These are phyloP conservation scores for Pilobolus umbonatus DNA, from an alignment of 192 early-diverging fungal genomes.

Conservation along the genomic window DNA sequence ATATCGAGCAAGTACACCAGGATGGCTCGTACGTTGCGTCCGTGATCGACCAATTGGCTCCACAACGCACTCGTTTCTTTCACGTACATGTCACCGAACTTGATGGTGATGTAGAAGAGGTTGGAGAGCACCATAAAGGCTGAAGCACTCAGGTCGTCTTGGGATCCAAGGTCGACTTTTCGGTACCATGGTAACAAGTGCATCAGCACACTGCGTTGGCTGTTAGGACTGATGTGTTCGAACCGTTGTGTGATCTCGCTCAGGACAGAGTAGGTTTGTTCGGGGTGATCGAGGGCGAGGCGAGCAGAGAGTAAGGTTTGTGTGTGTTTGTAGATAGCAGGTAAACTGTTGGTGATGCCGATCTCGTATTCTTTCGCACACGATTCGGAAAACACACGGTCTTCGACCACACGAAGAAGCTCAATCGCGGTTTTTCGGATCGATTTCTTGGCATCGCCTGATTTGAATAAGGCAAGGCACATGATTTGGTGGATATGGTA, in stretches of 20 bases:
- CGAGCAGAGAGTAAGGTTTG: slow-evolving; percentile 66
- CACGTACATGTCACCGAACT: slow-evolving; percentile 72
- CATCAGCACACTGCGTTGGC: slow-evolving; percentile 64
- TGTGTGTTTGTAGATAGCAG: slow-evolving; percentile 75
- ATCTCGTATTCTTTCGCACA: slow-evolving; percentile 63
- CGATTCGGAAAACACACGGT: slow-evolving; percentile 52
- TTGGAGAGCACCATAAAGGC: slow-evolving; percentile 65
- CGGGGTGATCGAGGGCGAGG: slow-evolving; percentile 58
- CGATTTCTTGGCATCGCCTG: slow-evolving; percentile 63
- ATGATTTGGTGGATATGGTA: slow-evolving; percentile 56
- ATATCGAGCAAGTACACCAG: slow-evolving; percentile 70
- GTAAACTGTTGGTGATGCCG: slow-evolving; percentile 64
- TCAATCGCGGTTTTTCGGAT: slow-evolving; percentile 68
- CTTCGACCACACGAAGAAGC: slow-evolving; percentile 67
- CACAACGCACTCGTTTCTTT: slow-evolving; percentile 75
- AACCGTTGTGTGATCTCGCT: slow-evolving; percentile 73
- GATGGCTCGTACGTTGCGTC: slow-evolving; percentile 55
- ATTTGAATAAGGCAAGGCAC: slow-evolving; percentile 72
- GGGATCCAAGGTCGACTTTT: slow-evolving; percentile 60
- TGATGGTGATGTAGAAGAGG: slow-evolving; percentile 78
- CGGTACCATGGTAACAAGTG: slow-evolving; percentile 81
- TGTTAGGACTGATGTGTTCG: slow-evolving; percentile 51
- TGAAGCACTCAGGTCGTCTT: slow-evolving; percentile 42
- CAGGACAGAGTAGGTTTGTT: slow-evolving; percentile 64
- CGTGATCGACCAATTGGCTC: slow-evolving; percentile 66